Conservation (phyloP, 1,284 basidiomycete genomes). For the Microbotryum saponariae region DNA sequence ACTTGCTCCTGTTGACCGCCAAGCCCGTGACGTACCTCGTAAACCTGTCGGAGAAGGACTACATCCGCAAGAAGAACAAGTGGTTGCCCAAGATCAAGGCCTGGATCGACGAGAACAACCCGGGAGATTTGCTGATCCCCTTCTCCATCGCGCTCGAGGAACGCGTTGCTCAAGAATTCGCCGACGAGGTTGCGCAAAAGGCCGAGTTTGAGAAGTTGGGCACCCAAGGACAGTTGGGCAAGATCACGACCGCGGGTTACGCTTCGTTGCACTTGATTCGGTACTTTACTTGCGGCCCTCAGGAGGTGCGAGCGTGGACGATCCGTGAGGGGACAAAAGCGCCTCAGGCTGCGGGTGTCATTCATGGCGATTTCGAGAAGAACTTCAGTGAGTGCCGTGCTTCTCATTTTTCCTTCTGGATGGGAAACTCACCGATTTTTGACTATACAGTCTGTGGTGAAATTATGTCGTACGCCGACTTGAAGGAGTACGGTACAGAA, state of each 20-base stretch:
- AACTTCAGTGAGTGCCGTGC: conserved; percentile 57
- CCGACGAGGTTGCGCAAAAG: conserved; percentile 55
- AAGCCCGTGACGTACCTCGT: conserved; percentile 98
- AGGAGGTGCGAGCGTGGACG: conserved; percentile 97
- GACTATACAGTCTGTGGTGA: conserved; percentile 69
- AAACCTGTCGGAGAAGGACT: conserved; percentile 93
- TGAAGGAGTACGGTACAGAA: conserved; percentile 88
- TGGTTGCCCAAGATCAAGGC: conserved; percentile 94
- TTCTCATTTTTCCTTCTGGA: too few relatives aligned
- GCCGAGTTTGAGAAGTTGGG: conserved; percentile 67
- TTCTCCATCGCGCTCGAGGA: conserved; percentile 97
- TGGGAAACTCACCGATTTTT: too few relatives aligned
- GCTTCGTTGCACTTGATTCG: conserved; percentile 78
- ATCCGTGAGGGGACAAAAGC: conserved; percentile 90
- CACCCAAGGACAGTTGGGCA: conserved; percentile 65
- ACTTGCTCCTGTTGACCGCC: conserved; percentile 82
- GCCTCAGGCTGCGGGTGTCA: conserved; percentile 95
- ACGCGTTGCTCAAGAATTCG: conserved; percentile 60
- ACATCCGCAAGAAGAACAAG: conserved; percentile 73
- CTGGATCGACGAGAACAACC: conserved; percentile 97
- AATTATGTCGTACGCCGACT: conserved; percentile 87
- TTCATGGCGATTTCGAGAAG: conserved; percentile 94
- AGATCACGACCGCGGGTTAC: conserved; percentile 90
- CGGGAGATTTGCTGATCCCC: conserved; percentile 90
- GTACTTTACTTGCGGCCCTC: conserved; percentile 94